These are phyloP conservation scores for Gomphus bonarii DNA, from an alignment of 1,284 basidiomycete species.

Conservation along the genomic window DNA sequence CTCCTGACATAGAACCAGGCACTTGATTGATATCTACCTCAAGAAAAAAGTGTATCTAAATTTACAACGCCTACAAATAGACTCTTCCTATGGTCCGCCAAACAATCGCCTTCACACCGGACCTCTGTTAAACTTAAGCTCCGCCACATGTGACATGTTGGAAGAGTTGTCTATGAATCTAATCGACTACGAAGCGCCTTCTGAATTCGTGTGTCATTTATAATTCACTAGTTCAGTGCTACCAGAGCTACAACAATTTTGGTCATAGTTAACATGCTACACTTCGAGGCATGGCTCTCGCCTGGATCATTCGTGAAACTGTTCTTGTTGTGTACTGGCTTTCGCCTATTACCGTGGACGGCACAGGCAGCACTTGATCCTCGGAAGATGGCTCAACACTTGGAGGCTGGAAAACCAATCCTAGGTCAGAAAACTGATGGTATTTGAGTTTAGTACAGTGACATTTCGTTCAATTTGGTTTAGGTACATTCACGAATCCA, in stretches of 20 bases:
- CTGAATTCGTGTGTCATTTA: too few species aligned
- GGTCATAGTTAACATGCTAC: background rate
- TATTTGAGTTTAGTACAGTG: background rate
- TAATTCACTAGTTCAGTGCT: too few species aligned
- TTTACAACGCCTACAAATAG: too few species aligned
- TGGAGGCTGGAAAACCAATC: slow-evolving; percentile 8
- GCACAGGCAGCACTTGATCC: slow-evolving; percentile 2
- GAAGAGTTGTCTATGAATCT: too few species aligned
- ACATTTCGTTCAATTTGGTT: background rate
- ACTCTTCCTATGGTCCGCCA: too few species aligned
- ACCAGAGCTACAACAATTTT: background rate
- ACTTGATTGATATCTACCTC: too few species aligned
- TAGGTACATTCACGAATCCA: slow-evolving; percentile 2
- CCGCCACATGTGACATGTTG: too few species aligned
- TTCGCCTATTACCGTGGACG: background rate
- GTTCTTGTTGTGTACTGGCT: background rate
- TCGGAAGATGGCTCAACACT: slow-evolving; percentile 9
- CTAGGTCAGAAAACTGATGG: background rate
- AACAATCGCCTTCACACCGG: too few species aligned
- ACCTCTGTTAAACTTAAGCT: too few species aligned
- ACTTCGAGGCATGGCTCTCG: background rate
- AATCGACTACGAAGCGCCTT: too few species aligned
- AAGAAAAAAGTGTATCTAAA: too few species aligned
- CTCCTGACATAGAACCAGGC: too few species aligned
- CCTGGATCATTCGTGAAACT: background rate